Conservation (phyloP, 2,329 filamentous ascomycete species). For the Xylariomycetidae sp. region DNA sequence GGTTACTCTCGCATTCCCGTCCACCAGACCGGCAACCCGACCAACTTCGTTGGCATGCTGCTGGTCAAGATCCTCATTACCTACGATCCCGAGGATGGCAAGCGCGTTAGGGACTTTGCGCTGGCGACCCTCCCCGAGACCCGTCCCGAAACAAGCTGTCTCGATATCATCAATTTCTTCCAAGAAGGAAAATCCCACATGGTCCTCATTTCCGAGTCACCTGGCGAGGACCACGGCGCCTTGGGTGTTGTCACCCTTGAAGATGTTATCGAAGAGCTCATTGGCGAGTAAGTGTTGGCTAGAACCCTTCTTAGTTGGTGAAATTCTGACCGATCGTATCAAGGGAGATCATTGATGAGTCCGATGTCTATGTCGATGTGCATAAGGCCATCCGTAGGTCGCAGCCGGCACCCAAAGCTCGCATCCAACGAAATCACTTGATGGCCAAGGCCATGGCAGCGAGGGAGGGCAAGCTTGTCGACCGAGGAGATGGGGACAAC, state of each 20-base stretch:
- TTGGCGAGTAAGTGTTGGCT: constrained; percentile 69
- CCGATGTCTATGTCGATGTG: constrained; percentile 95
- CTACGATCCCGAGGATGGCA: constrained; percentile 91
- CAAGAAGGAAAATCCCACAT: constrained; percentile 99
- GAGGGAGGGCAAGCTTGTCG: constrained; percentile 32
- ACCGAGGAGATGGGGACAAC: constrained; percentile 30
- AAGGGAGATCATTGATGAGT: constrained; percentile 95
- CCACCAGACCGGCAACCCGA: constrained; percentile 73
- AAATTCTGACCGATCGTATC: neutral
- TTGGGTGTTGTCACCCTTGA: constrained; percentile 92
- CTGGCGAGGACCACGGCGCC: constrained; percentile 85
- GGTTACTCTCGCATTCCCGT: constrained; percentile 97
- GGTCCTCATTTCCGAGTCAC: constrained; percentile 86
- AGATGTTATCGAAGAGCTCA: constrained; percentile 97
- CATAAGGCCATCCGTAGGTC: constrained; percentile 95
- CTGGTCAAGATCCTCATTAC: constrained; percentile 98
- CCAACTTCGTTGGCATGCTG: constrained; percentile 95
- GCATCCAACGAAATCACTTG: constrained; percentile 39
- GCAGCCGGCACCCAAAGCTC: constrained; percentile 73
- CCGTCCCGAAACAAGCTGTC: constrained; percentile 86
- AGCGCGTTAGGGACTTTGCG: constrained; percentile 81
- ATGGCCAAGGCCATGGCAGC: constrained; percentile 23
- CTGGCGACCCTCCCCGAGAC: constrained; percentile 94
- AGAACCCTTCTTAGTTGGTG: constrained; percentile 6
- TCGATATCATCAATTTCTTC: constrained; percentile 99